These are phyloP conservation scores for Colletotrichum lini DNA, from an alignment of 2,329 filamentous ascomycete genomes.

Conservation along the genomic window DNA sequence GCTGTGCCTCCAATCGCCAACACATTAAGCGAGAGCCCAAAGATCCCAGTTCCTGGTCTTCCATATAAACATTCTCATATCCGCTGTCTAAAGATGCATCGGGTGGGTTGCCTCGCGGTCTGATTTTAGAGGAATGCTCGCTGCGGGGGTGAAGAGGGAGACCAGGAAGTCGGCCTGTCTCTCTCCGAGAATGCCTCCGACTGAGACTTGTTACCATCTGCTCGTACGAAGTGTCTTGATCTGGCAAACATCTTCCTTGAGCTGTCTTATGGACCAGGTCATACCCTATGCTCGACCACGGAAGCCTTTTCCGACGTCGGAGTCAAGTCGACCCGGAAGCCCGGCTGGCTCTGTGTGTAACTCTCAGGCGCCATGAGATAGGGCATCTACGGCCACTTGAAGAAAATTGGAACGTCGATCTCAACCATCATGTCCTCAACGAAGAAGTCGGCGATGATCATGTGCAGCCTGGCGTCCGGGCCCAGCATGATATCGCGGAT, in stretches of 20 bases:
- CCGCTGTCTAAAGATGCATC: constrained; percentile 61
- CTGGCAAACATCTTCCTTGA: not conserved
- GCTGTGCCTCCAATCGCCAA: not conserved
- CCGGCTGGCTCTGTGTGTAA: constrained; percentile 59
- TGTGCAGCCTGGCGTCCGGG: constrained; percentile 50
- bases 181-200: constrained; percentile 49
- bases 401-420: constrained; percentile 55
- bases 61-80: constrained; percentile 53
- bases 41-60: constrained; percentile 34
- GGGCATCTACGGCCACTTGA: constrained; percentile 59
- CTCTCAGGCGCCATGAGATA: constrained; percentile 53
- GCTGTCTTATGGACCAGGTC: constrained; percentile 10
- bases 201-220: constrained; percentile 2
- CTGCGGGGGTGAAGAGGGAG: constrained; percentile 57
- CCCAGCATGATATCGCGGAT: constrained; percentile 45
- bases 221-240: not conserved
- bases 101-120: constrained; percentile 43
- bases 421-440: constrained; percentile 59
- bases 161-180: constrained; percentile 50
- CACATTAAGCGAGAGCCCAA: not conserved
- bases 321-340: constrained; percentile 55
- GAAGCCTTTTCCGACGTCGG: constrained; percentile 57
- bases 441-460: constrained; percentile 60
- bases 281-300: constrained; percentile 49
- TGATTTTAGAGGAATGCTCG: constrained; percentile 55